Conservation (phyloP, 371 early-diverging fungal species). For the Circinella umbellata region DNA sequence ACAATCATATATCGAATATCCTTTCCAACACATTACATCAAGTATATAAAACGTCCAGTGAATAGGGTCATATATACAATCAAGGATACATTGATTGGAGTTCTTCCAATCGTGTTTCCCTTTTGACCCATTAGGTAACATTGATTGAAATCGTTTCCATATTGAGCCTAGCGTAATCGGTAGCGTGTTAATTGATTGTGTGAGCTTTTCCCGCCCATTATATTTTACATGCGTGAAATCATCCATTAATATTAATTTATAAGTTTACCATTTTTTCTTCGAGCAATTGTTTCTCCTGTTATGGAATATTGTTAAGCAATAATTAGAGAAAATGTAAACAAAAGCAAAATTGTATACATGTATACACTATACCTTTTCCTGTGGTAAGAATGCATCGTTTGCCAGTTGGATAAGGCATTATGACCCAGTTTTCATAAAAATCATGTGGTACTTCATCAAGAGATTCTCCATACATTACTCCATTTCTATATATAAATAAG, state of each 20-base stretch:
- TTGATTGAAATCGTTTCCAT: slow-evolving; percentile 56
- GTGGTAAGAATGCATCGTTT: slow-evolving; percentile 66
- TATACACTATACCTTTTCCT: slow-evolving; percentile 46
- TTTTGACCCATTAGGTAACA: slow-evolving; percentile 62
- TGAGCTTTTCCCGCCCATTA: too few relatives aligned
- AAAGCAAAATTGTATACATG: not conserved
- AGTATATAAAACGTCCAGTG: slow-evolving; percentile 65
- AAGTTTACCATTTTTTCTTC: not conserved
- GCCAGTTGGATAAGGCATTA: slow-evolving; percentile 61
- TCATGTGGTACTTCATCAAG: slow-evolving; percentile 59
- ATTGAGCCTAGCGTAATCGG: slow-evolving; percentile 26
- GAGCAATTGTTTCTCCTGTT: slow-evolving; percentile 3
- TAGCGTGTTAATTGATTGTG: not conserved
- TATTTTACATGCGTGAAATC: not conserved
- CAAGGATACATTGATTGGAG: slow-evolving; percentile 60
- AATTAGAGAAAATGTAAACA: not conserved
- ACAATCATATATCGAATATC: slow-evolving; percentile 65
- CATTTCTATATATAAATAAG: not conserved
- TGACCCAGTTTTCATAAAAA: slow-evolving; percentile 54
- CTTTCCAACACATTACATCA: slow-evolving; percentile 72
- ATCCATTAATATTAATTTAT: not conserved
- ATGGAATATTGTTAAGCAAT: not conserved
- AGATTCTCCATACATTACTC: slow-evolving; percentile 63
- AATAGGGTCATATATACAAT: slow-evolving; percentile 63
- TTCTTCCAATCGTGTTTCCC: not conserved